Percentiles rank a stretch among this genome's conserved stretches.
phyloP scores from a whole-genome alignment of 2,329 filamentous ascomycete genomes.

The Dactylonectria macrodidyma region DNA sequence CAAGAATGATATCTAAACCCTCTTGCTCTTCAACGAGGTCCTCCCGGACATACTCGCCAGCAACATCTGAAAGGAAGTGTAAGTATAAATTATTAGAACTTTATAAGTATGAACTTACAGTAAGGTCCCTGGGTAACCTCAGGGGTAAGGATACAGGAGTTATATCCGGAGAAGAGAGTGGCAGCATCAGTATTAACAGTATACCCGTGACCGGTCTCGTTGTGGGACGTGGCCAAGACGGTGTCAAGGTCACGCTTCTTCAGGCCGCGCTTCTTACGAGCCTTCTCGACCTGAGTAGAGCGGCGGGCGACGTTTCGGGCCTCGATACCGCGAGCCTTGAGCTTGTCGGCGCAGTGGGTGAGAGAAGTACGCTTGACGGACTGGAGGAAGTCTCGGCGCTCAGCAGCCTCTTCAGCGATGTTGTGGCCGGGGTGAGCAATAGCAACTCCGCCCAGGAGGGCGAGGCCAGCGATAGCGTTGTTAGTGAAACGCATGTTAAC shows the following conservation, averaged over 20 bases:
- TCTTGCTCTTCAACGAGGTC: conserved; percentile 57
- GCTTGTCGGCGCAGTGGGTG: conserved; percentile 61
- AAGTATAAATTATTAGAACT: neutral
- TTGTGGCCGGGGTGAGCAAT: too few relatives aligned
- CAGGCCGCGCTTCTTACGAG: conserved; percentile 58
- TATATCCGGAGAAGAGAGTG: conserved; percentile 56
- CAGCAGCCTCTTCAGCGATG: too few relatives aligned
- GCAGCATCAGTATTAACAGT: conserved; percentile 48
- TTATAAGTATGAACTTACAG: conserved; percentile 42
- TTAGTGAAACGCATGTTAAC: conserved; percentile 32
- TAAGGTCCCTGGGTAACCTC: conserved; percentile 67
- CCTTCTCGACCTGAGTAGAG: conserved; percentile 55
- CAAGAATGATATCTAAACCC: neutral
- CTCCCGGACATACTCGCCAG: conserved; percentile 54
- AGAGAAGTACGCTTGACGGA: conserved; percentile 58
- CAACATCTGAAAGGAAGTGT: conserved; percentile 43
- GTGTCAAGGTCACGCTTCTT: conserved; percentile 52
- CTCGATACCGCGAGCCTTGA: conserved; percentile 63
- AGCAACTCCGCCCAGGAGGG: too few relatives aligned
- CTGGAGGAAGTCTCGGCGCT: conserved; percentile 52
- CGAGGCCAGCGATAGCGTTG: conserved; percentile 9
- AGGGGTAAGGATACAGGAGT: conserved; percentile 63
- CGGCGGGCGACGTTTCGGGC: conserved; percentile 62
- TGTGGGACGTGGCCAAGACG: conserved; percentile 53
- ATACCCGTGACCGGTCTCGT: conserved; percentile 55